Evolutionary conservation across 2,329 filamentous ascomycete genomes (phyloP).

Genomic region (Magnaporthiopsis poae): DNA sequence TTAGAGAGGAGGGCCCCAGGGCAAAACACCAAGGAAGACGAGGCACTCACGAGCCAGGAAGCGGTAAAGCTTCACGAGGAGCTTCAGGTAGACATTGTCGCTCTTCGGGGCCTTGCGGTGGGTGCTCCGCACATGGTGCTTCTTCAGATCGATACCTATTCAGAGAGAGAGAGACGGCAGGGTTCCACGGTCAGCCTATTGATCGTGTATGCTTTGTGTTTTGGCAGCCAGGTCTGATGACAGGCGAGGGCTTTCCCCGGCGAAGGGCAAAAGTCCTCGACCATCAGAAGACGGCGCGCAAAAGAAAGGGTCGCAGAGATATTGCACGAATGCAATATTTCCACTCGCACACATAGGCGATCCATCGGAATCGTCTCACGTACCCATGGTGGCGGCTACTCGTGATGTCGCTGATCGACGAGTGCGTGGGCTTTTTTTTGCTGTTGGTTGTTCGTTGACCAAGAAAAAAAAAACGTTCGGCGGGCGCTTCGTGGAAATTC

Average conservation of each 20-base stretch:
- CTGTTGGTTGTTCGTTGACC: constrained; percentile 28
- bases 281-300: constrained; percentile 5
- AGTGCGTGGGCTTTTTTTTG: constrained; percentile 18
- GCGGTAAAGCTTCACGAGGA: constrained; percentile 96
- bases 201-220: constrained; percentile 47
- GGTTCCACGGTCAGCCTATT: constrained; percentile 48
- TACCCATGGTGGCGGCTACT: constrained; percentile 52
- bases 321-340: constrained; percentile 16
- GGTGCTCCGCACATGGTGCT: constrained; percentile 58
- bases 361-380: constrained; percentile 31
- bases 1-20: neutral
- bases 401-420: constrained; percentile 21
- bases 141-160: constrained; percentile 63
- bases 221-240: constrained; percentile 2
- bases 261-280: neutral
- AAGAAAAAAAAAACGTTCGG: constrained; percentile 13
- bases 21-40: no score
- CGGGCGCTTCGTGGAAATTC: constrained; percentile 3
- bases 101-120: constrained; percentile 95
- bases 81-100: constrained; percentile 94
- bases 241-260: neutral
- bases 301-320: constrained; percentile 7
- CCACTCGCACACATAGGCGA: constrained; percentile 44
- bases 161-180: constrained; percentile 26
- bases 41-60: constrained; percentile 78